Evolutionary conservation across 805 yeast species (phyloP), one percentile per base, ranked within the genome.

Genomic region (Saccharomyces eubayanus): DNA sequence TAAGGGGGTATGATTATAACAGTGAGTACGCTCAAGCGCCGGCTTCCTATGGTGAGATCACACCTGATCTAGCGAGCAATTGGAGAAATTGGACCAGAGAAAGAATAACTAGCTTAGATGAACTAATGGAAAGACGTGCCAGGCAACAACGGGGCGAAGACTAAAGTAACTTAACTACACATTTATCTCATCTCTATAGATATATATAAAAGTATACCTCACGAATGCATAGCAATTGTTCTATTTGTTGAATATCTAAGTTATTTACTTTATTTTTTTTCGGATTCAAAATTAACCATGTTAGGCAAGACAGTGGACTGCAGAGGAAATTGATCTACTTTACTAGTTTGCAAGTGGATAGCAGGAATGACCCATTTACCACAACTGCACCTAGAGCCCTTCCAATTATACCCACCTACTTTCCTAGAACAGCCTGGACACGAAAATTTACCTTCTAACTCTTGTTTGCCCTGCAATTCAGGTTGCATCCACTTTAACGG

Each of bases 331-430:
- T 81, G 81, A 66, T 92, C 97, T 5, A 89, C 92, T 66, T 88
- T 87, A 6, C 90, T 85, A 29, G 83, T 75, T 67, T 84, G 90
- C 53, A 94, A 69, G 67, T 87, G 89, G 55, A 94, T 78, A 1
- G 96, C 95, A 0, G 99, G 99, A 9, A 89, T 79, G 77, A 92
- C 84, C 99, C 99, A 94, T 62, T 81, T 82, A 2, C 97, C 97
- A 69, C 99, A 94, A 54, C 94, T 82, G 69, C 99, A 94, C 62
- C 96, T 74, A 1, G 92, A 82, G 0, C 99, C 99, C 63, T 84
- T 87, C 99, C 99, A 94, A 57, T 84, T 82, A 67, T 90, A 94
- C 0, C 89, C 90, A 12, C 99, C 99, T 2, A 94, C 81, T 71
- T 92, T 94, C 14, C 87, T 76, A 5, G 74, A 74, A 73, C 99